Conservation (phyloP, 2,329 filamentous ascomycete species). For the Fusarium sp. region DNA sequence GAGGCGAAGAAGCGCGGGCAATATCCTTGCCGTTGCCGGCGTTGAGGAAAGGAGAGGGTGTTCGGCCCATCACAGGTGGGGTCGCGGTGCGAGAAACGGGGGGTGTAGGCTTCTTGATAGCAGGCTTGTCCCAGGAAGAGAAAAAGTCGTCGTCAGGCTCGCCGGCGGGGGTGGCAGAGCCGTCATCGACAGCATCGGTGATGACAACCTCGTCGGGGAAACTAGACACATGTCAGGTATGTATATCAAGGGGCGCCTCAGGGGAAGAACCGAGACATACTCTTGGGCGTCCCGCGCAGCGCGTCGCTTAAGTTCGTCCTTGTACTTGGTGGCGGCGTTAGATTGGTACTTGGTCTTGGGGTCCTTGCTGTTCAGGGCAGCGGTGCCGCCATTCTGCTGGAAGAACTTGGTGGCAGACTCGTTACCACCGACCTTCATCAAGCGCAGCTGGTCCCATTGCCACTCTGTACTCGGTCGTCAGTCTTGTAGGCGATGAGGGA, state of each 20-base stretch:
- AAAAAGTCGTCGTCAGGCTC: slow-evolving; percentile 97
- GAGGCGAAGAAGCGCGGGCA: slow-evolving; percentile 85
- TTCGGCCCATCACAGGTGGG: slow-evolving; percentile 82
- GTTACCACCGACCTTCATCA: slow-evolving; percentile 99
- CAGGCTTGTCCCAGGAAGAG: slow-evolving; percentile 97
- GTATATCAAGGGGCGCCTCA: background rate
- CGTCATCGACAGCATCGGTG: slow-evolving; percentile 78
- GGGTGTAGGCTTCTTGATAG: slow-evolving; percentile 95
- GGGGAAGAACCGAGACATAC: slow-evolving; percentile 63
- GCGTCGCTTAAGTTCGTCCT: slow-evolving; percentile 92
- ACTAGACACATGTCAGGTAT: slow-evolving; percentile 59
- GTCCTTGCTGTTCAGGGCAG: slow-evolving; percentile 95
- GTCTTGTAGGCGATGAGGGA: slow-evolving; percentile 22
- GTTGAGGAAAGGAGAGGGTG: slow-evolving; percentile 90
- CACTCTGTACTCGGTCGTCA: slow-evolving; percentile 69
- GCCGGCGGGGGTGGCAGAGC: slow-evolving; percentile 79
- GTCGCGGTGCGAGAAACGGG: slow-evolving; percentile 91
- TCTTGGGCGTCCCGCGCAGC: slow-evolving; percentile 86
- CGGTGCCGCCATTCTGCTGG: slow-evolving; percentile 93
- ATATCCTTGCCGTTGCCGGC: slow-evolving; percentile 78
- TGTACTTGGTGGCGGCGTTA: slow-evolving; percentile 94
- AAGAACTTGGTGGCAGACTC: slow-evolving; percentile 99
- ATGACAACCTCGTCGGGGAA: slow-evolving; percentile 88
- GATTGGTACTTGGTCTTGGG: slow-evolving; percentile 97
- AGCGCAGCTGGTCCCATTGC: slow-evolving; percentile 98